A percentile compares a stretch with the other conserved stretches of the same genome.
These are phyloP conservation scores for Gleditsia sinensis DNA, from an alignment of 306 rosid genomes.

Conservation along the genomic window DNA sequence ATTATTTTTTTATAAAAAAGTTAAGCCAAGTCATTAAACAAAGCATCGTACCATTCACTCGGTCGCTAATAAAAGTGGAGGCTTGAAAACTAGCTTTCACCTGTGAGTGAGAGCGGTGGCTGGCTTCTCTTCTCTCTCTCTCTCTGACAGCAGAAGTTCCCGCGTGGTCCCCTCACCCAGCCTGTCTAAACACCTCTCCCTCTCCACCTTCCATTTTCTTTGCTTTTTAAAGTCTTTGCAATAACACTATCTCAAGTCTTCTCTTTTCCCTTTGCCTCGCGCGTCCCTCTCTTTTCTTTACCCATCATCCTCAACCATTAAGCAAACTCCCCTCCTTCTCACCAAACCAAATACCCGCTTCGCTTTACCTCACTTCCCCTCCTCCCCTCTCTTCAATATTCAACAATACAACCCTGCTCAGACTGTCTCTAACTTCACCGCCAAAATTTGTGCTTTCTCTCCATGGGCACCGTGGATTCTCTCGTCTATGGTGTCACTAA, in stretches of 20 bases:
- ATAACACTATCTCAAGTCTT: neutral
- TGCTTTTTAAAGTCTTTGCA: constrained; percentile 13
- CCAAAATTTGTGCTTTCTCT: neutral
- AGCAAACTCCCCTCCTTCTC: neutral
- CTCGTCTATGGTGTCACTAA: constrained; percentile 55
- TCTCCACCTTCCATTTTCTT: neutral
- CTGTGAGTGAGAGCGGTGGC: neutral
- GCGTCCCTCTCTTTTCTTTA: neutral
- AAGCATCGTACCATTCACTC: neutral
- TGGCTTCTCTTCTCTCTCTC: neutral
- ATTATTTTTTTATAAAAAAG: neutral
- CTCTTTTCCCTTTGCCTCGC: neutral
- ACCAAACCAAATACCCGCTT: neutral
- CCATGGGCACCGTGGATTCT: constrained; percentile 66
- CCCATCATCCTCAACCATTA: neutral
- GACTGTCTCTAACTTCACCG: no score
- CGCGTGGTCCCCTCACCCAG: neutral
- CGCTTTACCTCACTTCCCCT: neutral
- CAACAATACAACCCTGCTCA: neutral
- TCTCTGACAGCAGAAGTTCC: neutral
- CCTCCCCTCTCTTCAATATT: neutral
- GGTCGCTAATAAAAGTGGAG: neutral
- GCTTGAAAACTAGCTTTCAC: neutral
- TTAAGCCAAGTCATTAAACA: neutral
- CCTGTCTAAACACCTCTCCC: neutral